Base-by-base conservation (phyloP, 202 grass and related monocot genomes). In the Carex arenaria region DNA sequence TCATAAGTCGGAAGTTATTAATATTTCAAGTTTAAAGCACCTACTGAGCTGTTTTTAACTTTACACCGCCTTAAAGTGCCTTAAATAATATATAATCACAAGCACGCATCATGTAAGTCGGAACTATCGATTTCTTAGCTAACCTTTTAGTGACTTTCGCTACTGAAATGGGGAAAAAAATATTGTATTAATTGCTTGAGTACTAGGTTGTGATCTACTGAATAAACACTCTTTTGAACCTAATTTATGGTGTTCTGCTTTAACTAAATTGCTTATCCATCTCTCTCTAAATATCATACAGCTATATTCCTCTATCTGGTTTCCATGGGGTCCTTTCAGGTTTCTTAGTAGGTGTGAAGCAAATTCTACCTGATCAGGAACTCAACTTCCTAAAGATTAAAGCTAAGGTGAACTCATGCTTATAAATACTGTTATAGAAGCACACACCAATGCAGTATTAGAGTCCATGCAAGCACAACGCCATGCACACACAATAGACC, bases 321-420 rank as follows among this genome's bases (percentile, higher is more conserved):
- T 98, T 98, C 90, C 89, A 95, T 84, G 95, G 95, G 72, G 88
- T 93, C 87, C 83, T 98, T 32, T 91, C 93, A 34, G 95, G 95
- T 85, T 90, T 95, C 88, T 66, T 98, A 55, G 93, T 98, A 66
- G 95, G 89, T 47, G 91, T 95, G 78, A 98, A 98, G 49, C 95
- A 98, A 83, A 86, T 98, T 88, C 80, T 98, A 90, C 91, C 95
- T 76, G 95, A 98, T 82, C 91, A 93, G 62, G 95, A 98, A 63
- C 83, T 94, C 79, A 90, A 81, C 72, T 87, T 94, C 88, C 61
- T 98, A 80, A 93, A 95, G 83, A 89, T 98, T 59, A 98, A 93
- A 86, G 91, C 61, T 83, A 98, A 98, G 95, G 95, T 98, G 63
- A 73, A 49, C 57, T 71, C 60, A 17, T 78, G 9, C 45, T 18